Conservation (phyloP, 345 rosid species). For the Boechera stricta region DNA sequence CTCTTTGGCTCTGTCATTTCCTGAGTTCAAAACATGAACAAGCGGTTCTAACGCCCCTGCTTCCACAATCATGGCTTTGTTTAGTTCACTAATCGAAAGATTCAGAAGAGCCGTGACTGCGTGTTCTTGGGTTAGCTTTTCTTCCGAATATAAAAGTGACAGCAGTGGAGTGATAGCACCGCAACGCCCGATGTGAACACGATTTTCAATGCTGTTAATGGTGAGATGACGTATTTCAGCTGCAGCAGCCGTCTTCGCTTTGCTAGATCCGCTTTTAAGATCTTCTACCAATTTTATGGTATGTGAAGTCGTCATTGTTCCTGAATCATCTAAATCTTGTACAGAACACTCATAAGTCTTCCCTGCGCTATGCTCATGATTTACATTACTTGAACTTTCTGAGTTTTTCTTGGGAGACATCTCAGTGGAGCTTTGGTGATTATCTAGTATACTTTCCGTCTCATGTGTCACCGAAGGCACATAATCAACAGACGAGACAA, state of each 20-base stretch:
- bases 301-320: constrained; percentile 53
- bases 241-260: constrained; percentile 69
- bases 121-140: constrained; percentile 78
- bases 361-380: constrained; percentile 33
- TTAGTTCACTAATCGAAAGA: constrained; percentile 80
- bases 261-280: constrained; percentile 62
- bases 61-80: constrained; percentile 74
- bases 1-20: constrained; percentile 83
- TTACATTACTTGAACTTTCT: constrained; percentile 47
- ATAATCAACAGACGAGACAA: constrained; percentile 69
- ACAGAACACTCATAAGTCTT: constrained; percentile 48
- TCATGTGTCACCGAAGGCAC: constrained; percentile 55
- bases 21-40: constrained; percentile 73
- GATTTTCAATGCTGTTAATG: constrained; percentile 71
- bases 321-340: constrained; percentile 39
- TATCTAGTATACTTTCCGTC: constrained; percentile 37
- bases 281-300: constrained; percentile 64
- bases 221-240: constrained; percentile 84
- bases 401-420: constrained; percentile 53
- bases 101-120: constrained; percentile 89
- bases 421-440: constrained; percentile 50
- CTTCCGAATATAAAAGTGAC: constrained; percentile 69
- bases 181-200: constrained; percentile 62
- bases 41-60: constrained; percentile 81
- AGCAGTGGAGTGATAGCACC: constrained; percentile 77